Evolutionary conservation across 2,329 filamentous ascomycete genomes (phyloP), one percentile per base, ranked within the genome.

Genomic region (Aspergillus amoenus): DNA sequence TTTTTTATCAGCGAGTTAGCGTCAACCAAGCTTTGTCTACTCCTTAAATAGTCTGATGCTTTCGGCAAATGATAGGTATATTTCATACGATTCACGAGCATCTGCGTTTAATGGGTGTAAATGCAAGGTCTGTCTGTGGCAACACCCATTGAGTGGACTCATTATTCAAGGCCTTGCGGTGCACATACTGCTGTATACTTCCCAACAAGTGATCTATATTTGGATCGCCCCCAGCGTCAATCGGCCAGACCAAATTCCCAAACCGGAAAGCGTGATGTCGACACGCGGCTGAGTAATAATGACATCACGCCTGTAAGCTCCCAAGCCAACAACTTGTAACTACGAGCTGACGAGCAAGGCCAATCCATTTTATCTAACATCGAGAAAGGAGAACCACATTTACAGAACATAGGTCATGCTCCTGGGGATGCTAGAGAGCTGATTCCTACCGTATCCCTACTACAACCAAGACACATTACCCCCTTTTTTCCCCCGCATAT

Each of bases 221-320:
- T 42, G 40, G n/a, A 42, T 42, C 27, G 21, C 40, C 15, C 34
- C 15, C 15, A 37, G 34, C 12, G 34, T n/a, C 34, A 37, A n/a
- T 13, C 4, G 12, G 30, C 30, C 32, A 49, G 30, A 39, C 39
- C 40, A 46, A 15, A 21, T n/a, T 45, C 15, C 21, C 21, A 42
- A 48, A 24, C 13, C 15, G 30, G 42, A 47, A 37, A 21, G 2
- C 4, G 40, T 44, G 34, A 41, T 40, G 47, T 30, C 22, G 34
- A 40, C n/a, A 39, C 5, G 34, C 37, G 8, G 55, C 55, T 57
- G 55, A 57, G 37, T 57, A 45, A 57, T 47, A 46, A 57, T 57
- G 49, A 53, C 55, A 48, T 57, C 49, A 53, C 41, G 2, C 27
- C 24, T 45, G 34, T 12, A 24, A 30, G 13, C 24, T 44, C 9